Conservation (phyloP, 2,329 filamentous ascomycete species). For the Coniochaeta prunicola region DNA sequence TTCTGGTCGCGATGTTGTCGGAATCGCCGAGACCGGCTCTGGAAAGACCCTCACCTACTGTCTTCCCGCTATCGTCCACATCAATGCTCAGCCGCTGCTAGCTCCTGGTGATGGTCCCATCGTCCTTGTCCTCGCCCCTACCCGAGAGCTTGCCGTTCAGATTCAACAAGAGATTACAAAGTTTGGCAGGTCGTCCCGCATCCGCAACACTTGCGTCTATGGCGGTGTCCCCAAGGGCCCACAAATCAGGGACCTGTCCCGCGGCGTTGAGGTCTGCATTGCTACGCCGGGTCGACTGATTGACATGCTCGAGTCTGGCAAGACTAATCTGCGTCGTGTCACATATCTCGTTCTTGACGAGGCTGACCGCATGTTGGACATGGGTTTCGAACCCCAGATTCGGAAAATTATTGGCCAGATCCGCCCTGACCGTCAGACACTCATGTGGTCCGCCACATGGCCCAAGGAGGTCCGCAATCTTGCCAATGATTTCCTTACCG, state of each 20-base stretch:
- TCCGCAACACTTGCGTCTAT: conserved; percentile 98
- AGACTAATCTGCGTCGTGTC: conserved; percentile 95
- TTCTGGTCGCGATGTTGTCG: conserved; percentile 94
- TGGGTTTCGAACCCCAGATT: conserved; percentile 99
- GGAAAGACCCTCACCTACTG: conserved; percentile 99
- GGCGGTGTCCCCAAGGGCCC: conserved; percentile 97
- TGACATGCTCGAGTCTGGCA: conserved; percentile 95
- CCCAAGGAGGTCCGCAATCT: conserved; percentile 95
- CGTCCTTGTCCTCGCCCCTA: conserved; percentile 90
- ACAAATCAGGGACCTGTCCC: conserved; percentile 89
- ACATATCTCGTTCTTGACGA: conserved; percentile 98
- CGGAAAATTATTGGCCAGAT: conserved; percentile 98
- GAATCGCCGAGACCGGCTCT: conserved; percentile 98
- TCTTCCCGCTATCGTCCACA: conserved; percentile 96
- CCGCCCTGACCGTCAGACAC: conserved; percentile 94
- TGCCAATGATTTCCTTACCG: conserved; percentile 81
- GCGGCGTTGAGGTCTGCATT: conserved; percentile 97
- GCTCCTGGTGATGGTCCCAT: conserved; percentile 94
- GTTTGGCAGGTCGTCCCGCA: conserved; percentile 95
- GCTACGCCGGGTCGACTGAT: conserved; percentile 96
- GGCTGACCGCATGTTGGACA: conserved; percentile 99
- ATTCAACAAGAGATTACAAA: conserved; percentile 99
- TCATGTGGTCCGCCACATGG: conserved; percentile 99
- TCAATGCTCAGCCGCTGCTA: conserved; percentile 96
- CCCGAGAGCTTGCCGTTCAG: conserved; percentile 95